Evolutionary conservation across 208 protist genomes (phyloP).

Genomic region (Acanthamoeba sp.): DNA sequence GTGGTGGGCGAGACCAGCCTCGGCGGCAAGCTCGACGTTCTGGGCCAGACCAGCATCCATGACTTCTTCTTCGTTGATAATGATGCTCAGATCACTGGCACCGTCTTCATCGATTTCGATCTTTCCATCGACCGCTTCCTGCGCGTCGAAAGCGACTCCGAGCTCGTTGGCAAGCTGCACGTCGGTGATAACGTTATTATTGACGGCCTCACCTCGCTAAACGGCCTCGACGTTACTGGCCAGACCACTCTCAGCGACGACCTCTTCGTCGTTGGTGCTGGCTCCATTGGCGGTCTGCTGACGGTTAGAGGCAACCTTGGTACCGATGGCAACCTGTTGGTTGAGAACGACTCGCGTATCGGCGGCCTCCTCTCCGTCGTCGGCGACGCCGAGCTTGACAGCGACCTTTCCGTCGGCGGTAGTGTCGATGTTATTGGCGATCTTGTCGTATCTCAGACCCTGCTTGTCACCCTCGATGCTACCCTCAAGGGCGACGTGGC

Average conservation of each 20-base stretch:
- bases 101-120: background rate
- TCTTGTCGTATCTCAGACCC: background rate
- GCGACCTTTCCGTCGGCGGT: background rate
- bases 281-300: background rate
- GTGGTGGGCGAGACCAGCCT: background rate
- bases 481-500: background rate
- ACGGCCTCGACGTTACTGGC: background rate
- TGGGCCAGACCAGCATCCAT: background rate
- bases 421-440: background rate
- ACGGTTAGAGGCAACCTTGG: background rate
- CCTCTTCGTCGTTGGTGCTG: background rate
- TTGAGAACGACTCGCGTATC: background rate
- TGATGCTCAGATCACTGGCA: background rate
- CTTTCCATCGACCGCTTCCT: background rate
- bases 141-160: background rate
- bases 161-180: background rate
- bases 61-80: background rate
- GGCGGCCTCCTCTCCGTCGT: background rate
- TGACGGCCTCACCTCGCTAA: background rate
- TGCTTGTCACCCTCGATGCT: background rate
- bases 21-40: background rate
- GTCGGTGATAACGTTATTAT: background rate
- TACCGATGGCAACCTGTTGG: background rate
- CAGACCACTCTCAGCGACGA: background rate
- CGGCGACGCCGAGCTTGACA: background rate